These are phyloP conservation scores for Hypomontagnella submonticulosa DNA, from an alignment of 495 filamentous ascomycete species.

Conservation along the genomic window DNA sequence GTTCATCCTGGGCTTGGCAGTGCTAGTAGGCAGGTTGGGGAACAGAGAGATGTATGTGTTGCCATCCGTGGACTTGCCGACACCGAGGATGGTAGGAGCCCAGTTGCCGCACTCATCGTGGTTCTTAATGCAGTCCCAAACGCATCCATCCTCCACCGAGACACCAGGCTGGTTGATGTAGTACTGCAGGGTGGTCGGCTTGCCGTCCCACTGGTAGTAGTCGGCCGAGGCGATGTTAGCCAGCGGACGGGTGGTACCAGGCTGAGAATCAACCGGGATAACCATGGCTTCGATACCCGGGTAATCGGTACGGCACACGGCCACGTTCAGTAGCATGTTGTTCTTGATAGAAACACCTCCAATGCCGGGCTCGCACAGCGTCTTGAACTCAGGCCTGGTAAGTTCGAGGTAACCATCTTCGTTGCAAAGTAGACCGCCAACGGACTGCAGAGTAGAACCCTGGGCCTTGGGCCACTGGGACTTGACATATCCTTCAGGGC, in stretches of 20 bases:
- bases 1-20: conserved; percentile 74
- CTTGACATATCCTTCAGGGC: conserved; percentile 91
- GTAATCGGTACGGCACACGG: conserved; percentile 96
- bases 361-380: conserved; percentile 80
- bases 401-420: conserved; percentile 77
- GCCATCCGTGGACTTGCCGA: conserved; percentile 71
- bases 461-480: conserved; percentile 88
- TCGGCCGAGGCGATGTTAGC: conserved; percentile 75
- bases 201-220: conserved; percentile 82
- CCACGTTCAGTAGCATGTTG: conserved; percentile 68
- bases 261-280: conserved; percentile 71
- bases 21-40: conserved; percentile 70
- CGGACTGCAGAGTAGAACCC: conserved; percentile 83
- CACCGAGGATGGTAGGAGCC: conserved; percentile 89
- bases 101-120: conserved; percentile 77
- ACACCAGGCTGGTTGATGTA: conserved; percentile 89
- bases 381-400: conserved; percentile 73
- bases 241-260: conserved; percentile 68
- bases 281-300: conserved; percentile 89
- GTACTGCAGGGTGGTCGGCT: conserved; percentile 89
- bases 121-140: conserved; percentile 71
- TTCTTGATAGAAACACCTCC: conserved; percentile 79
- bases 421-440: conserved; percentile 89
- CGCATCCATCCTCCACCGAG: conserved; percentile 74
- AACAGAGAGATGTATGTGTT: conserved; percentile 85